Percentiles rank a stretch among this genome's conserved stretches.
Conservation (phyloP, 73 alveolate species). For the Uronychia binucleata region DNA sequence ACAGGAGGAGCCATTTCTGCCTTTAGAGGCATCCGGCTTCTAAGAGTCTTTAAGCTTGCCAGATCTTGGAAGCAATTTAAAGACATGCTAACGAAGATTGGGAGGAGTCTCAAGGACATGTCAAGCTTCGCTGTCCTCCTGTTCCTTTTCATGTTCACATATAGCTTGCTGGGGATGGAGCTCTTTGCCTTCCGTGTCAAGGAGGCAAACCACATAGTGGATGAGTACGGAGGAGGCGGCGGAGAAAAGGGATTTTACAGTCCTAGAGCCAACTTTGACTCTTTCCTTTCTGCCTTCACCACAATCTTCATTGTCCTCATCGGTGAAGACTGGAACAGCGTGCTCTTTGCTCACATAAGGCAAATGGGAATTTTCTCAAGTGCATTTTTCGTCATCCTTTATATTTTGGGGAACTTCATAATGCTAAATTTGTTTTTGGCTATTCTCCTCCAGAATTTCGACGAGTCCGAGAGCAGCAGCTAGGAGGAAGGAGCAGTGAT, state of each 20-base stretch:
- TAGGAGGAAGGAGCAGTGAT: neutral
- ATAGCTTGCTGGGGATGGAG: conserved; percentile 68
- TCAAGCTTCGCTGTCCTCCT: conserved; percentile 37
- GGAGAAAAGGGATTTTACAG: neutral
- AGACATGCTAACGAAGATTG: conserved; percentile 38
- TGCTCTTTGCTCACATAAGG: conserved; percentile 28
- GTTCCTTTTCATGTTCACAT: conserved; percentile 50
- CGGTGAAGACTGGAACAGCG: conserved; percentile 57
- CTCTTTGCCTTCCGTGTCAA: conserved; percentile 43
- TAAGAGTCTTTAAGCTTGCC: conserved; percentile 64
- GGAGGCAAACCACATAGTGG: neutral
- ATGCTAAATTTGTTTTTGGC: conserved; percentile 35
- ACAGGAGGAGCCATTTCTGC: conserved; percentile 61
- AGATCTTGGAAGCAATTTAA: conserved; percentile 40
- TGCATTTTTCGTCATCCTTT: conserved; percentile 14
- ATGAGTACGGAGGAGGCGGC: neutral
- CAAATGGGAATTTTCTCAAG: neutral
- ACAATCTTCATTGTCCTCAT: conserved; percentile 44
- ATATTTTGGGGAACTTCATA: conserved; percentile 30
- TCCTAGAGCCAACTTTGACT: conserved; percentile 63
- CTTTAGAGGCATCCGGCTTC: conserved; percentile 63
- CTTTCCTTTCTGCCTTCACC: conserved; percentile 29
- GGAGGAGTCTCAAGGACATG: conserved; percentile 29
- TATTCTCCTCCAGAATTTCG: conserved; percentile 27
- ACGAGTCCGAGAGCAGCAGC: neutral